These are phyloP conservation scores for Rheum nobile DNA, from an alignment of 148 eudicot species.

Conservation along the genomic window DNA sequence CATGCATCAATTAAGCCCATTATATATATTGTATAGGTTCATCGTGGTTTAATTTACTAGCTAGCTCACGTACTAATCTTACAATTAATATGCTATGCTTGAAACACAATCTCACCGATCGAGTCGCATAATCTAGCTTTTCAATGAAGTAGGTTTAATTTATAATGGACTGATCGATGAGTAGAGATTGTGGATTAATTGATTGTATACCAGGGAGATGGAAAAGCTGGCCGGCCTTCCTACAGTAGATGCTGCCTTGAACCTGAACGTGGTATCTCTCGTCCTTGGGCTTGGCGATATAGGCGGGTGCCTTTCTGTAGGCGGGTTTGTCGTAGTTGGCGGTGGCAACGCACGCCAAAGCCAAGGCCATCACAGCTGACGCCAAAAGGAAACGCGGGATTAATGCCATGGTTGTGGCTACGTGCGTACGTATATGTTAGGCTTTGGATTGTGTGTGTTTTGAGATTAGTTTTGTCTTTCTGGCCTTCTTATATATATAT, in stretches of 20 bases:
- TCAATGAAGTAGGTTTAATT: not conserved
- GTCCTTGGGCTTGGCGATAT: constrained; percentile 4
- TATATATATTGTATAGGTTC: no score
- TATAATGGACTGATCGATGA: not conserved
- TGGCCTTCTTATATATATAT: not conserved
- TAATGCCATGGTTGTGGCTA: not conserved
- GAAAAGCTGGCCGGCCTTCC: constrained; percentile 1
- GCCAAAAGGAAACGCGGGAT: not conserved
- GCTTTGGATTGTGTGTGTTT: not conserved
- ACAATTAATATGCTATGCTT: no score
- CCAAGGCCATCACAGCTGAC: not conserved
- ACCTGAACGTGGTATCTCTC: not conserved
- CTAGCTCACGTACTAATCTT: no score
- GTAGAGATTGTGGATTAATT: not conserved
- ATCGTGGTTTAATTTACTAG: no score
- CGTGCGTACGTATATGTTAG: not conserved
- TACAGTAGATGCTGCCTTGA: constrained; percentile 7
- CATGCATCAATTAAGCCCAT: no score
- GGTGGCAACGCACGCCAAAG: not conserved
- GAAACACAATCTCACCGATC: no score
- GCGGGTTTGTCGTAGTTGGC: not conserved
- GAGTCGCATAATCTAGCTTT: no score
- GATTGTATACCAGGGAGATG: not conserved
- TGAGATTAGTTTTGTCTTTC: not conserved
- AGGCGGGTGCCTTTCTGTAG: constrained; percentile 1